Conservation (phyloP, 805 yeast genomes). For the Kazachstania taianensis region DNA sequence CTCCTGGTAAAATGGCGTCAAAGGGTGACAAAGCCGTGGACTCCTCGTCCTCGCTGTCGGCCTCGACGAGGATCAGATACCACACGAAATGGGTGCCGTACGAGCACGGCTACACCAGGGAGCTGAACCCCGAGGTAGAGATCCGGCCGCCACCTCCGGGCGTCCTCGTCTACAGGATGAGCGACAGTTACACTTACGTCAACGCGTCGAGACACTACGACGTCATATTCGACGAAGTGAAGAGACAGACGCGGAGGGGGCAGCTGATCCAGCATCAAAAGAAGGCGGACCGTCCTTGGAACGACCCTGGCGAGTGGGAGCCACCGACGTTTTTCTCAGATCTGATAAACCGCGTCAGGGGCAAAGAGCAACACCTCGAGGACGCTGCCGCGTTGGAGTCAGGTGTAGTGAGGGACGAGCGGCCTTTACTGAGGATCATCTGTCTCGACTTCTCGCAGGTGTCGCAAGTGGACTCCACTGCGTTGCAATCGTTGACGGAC, state of each 20-base stretch:
- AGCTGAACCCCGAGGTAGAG: conserved; percentile 44
- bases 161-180: conserved; percentile 72
- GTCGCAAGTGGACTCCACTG: conserved; percentile 67
- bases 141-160: conserved; percentile 84
- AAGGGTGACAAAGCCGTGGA: not conserved
- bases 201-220: conserved; percentile 71
- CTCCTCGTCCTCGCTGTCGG: not conserved
- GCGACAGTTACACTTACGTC: conserved; percentile 74
- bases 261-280: conserved; percentile 28
- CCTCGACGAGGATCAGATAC: conserved; percentile 29
- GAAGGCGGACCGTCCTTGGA: conserved; percentile 69
- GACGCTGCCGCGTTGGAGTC: not conserved
- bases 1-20: not conserved
- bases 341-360: not conserved
- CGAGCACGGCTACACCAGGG: conserved; percentile 29
- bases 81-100: conserved; percentile 66
- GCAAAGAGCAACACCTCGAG: conserved; percentile 12
- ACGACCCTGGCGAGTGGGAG: conserved; percentile 58
- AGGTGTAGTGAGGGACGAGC: conserved; percentile 29
- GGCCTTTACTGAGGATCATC: conserved; percentile 61
- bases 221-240: conserved; percentile 54
- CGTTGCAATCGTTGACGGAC: conserved; percentile 69
- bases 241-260: conserved; percentile 52
- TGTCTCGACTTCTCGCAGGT: conserved; percentile 78
- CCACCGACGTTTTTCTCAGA: conserved; percentile 30